Percentiles rank a stretch among this genome's conserved stretches.
Conservation (phyloP, 176 grass and related monocot species). For the Olyra latifolia region DNA sequence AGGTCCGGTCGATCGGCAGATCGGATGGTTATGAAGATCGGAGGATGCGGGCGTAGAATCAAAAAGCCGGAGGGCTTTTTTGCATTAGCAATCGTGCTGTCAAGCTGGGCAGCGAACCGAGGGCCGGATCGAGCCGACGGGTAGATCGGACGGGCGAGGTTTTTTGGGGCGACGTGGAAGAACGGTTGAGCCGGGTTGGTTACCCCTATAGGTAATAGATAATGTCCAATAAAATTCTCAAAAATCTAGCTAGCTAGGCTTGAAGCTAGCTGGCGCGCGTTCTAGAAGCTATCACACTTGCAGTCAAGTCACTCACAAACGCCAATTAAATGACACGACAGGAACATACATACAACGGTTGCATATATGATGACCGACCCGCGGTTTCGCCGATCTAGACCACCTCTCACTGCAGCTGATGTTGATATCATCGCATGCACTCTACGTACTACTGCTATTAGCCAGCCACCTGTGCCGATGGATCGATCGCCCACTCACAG, state of each 20-base stretch:
- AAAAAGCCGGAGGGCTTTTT: too few species aligned
- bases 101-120: too few species aligned
- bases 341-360: neutral
- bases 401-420: neutral
- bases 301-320: neutral
- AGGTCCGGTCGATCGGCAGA: too few species aligned
- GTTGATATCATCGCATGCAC: neutral
- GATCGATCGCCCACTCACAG: neutral
- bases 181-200: too few species aligned
- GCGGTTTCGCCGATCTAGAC: neutral
- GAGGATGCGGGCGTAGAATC: too few species aligned
- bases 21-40: too few species aligned
- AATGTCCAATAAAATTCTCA: neutral
- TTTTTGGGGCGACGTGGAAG: too few species aligned
- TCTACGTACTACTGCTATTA: neutral
- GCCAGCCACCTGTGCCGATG: neutral
- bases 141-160: too few species aligned
- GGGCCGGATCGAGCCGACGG: too few species aligned
- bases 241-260: neutral
- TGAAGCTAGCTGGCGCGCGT: neutral
- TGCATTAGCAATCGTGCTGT: too few species aligned
- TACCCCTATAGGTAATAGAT: too few species aligned
- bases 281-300: neutral
- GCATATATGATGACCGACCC: neutral
- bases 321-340: neutral